Evolutionary conservation across 257 asterid genomes (phyloP).

Genomic region (Lithospermum erythrorhizon): DNA sequence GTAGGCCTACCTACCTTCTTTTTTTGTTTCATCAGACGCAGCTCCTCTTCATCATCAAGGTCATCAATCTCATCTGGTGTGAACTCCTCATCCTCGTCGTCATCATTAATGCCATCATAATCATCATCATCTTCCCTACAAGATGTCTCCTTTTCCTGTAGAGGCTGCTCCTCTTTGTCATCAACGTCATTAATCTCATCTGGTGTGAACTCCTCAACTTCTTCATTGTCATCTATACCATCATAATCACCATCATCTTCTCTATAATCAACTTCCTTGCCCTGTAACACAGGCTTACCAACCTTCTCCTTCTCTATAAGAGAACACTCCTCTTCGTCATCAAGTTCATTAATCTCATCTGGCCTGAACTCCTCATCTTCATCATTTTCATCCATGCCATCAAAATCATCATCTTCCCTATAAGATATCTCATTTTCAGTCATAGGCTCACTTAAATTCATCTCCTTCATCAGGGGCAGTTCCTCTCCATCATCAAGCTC

Average conservation of each 20-base stretch:
- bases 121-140: slow-evolving; percentile 6
- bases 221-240: slow-evolving; percentile 16
- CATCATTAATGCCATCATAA: slow-evolving; percentile 11
- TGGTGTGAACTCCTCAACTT: background rate
- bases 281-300: too few relatives aligned
- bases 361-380: slow-evolving; percentile 35
- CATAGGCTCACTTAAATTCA: too few relatives aligned
- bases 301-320: slow-evolving; percentile 14
- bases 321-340: slow-evolving; percentile 26
- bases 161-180: too few relatives aligned
- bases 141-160: too few relatives aligned
- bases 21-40: slow-evolving; percentile 14
- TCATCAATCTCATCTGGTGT: slow-evolving; percentile 19
- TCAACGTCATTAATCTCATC: too few relatives aligned
- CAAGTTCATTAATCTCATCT: slow-evolving; percentile 19
- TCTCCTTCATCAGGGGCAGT: too few relatives aligned
- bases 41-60: slow-evolving; percentile 25
- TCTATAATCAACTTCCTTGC: background rate
- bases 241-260: slow-evolving; percentile 27
- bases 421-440: too few relatives aligned
- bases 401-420: slow-evolving; percentile 6
- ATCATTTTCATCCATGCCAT: slow-evolving; percentile 11
- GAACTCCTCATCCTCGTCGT: slow-evolving; percentile 31
- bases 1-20: slow-evolving; percentile 18
- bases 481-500: too few relatives aligned